These are phyloP conservation scores for Quercus agrifolia DNA, from an alignment of 306 rosid species.

Conservation along the genomic window DNA sequence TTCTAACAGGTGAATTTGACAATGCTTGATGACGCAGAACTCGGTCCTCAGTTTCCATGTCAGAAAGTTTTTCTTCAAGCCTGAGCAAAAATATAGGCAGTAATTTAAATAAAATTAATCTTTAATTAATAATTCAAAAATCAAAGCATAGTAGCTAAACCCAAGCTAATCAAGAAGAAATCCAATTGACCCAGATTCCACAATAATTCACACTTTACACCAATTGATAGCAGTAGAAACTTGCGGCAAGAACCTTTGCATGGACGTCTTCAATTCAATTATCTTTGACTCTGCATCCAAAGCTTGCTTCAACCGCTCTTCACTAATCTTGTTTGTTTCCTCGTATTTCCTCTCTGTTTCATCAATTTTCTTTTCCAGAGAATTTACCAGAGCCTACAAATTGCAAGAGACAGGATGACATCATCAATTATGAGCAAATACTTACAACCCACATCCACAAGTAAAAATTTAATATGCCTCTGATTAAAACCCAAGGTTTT, in stretches of 20 bases:
- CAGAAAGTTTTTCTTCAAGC: constrained; percentile 82
- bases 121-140: not conserved
- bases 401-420: constrained; percentile 15
- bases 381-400: constrained; percentile 63
- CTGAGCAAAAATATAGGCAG: constrained; percentile 38
- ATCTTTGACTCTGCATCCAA: constrained; percentile 74
- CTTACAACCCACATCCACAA: constrained; percentile 6
- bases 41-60: constrained; percentile 82
- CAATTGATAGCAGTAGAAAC: constrained; percentile 10
- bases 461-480: not conserved
- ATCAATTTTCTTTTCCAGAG: constrained; percentile 67
- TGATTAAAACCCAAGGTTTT: not conserved
- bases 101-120: constrained; percentile 8
- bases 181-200: not conserved
- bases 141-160: not conserved
- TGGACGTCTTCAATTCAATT: constrained; percentile 69
- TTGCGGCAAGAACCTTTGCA: constrained; percentile 62
- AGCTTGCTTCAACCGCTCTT: constrained; percentile 81
- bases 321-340: constrained; percentile 53
- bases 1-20: constrained; percentile 52
- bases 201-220: not conserved
- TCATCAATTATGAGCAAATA: constrained; percentile 6
- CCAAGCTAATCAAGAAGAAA: not conserved
- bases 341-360: constrained; percentile 62
- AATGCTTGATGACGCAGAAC: constrained; percentile 69